Conservation (phyloP, 306 rosid genomes). For the Leucaena leucocephala region DNA sequence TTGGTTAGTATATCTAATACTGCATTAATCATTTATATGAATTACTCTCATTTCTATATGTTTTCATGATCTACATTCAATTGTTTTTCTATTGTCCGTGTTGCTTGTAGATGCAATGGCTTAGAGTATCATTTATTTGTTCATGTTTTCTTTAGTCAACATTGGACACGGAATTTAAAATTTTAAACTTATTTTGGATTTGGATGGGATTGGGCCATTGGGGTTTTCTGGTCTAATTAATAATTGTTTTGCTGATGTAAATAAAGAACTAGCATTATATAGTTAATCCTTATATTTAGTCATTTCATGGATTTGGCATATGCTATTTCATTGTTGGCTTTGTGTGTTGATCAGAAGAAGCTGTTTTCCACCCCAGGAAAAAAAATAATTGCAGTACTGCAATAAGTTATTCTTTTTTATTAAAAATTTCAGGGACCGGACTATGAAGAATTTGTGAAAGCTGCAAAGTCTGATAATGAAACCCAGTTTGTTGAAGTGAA, state of each 20-base stretch:
- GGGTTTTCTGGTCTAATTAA: background rate
- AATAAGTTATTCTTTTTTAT: conserved; percentile 11
- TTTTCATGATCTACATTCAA: no score
- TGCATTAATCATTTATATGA: background rate
- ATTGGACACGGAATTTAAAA: background rate
- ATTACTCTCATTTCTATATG: background rate
- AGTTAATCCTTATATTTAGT: background rate
- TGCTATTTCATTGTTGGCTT: background rate
- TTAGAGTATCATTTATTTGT: no score
- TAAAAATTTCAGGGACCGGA: conserved; percentile 59
- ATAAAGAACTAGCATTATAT: background rate
- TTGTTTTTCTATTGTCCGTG: no score
- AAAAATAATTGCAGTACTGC: background rate
- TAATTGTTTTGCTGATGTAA: background rate
- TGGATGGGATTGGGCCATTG: background rate
- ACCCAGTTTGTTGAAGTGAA: conserved; percentile 77
- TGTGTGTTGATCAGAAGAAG: conserved; percentile 13
- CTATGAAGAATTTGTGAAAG: conserved; percentile 70
- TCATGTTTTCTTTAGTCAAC: background rate
- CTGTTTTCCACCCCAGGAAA: background rate
- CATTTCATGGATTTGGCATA: background rate
- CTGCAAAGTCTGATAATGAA: conserved; percentile 77
- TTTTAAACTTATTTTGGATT: background rate
- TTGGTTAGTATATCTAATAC: background rate
- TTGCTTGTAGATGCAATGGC: no score